phyloP scores from a whole-genome alignment of 371 early-diverging fungal species.

The Mucor velutinosus region DNA sequence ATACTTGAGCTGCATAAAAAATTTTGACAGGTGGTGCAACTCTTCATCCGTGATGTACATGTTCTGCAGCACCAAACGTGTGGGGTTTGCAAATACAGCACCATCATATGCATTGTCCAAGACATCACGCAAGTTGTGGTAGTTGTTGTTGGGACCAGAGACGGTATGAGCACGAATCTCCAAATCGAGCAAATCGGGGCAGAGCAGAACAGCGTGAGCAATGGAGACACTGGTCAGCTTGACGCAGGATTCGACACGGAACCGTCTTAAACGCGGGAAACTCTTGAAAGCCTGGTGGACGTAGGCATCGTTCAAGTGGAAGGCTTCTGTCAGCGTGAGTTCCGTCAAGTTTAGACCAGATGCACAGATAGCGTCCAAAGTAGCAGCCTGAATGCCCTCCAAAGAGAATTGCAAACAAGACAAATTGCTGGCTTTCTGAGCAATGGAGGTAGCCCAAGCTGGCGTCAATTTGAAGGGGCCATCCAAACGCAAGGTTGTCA shows the following conservation, averaged over 20 bases:
- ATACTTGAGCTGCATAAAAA: background rate
- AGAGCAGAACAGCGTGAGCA: conserved; percentile 6
- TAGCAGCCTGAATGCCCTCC: conserved; percentile 1
- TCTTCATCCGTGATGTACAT: conserved; percentile 2
- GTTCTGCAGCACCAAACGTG: conserved; percentile 19
- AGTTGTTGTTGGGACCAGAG: background rate
- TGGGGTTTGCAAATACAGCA: background rate
- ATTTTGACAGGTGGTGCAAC: background rate
- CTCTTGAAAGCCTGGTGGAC: conserved; percentile 5
- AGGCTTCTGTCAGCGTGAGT: conserved; percentile 30
- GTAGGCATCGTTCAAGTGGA: conserved; percentile 17
- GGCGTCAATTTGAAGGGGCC: conserved; percentile 25
- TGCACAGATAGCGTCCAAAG: conserved; percentile 19
- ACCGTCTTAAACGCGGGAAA: conserved; percentile 23
- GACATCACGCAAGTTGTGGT: background rate
- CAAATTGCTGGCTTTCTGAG: conserved; percentile 15
- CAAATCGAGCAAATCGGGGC: conserved; percentile 20
- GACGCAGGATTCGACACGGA: conserved; percentile 25
- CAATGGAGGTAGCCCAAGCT: conserved; percentile 16
- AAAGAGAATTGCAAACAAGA: conserved; percentile 29
- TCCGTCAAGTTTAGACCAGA: conserved; percentile 7
- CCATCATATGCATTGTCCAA: background rate
- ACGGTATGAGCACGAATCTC: conserved; percentile 28
- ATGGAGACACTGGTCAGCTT: conserved; percentile 15
- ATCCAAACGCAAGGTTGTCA: conserved; percentile 25